Evolutionary conservation across 306 rosid genomes (phyloP).

Genomic region (Vicia villosa): DNA sequence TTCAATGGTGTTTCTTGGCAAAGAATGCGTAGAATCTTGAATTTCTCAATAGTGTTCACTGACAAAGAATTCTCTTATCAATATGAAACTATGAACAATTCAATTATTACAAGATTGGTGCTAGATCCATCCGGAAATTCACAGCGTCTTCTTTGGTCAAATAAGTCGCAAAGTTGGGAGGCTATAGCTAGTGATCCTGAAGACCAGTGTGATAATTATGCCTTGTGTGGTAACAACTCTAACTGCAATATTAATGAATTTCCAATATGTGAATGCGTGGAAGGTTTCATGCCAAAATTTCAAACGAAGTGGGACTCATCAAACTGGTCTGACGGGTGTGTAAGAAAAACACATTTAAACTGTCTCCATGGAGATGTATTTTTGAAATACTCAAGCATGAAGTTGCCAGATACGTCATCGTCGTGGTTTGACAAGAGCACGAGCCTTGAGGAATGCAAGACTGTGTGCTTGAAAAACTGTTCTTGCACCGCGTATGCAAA

Average conservation of each 20-base stretch:
- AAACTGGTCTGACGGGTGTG: slow-evolving; percentile 33
- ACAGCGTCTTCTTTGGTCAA: slow-evolving; percentile 35
- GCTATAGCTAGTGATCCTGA: too few relatives aligned
- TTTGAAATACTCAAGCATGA: background rate
- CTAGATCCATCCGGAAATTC: background rate
- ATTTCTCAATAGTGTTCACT: background rate
- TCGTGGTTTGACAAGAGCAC: slow-evolving; percentile 35
- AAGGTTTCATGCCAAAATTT: slow-evolving; percentile 6
- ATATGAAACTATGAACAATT: background rate
- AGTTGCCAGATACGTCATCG: background rate
- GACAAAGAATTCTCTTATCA: slow-evolving; percentile 17
- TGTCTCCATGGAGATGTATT: slow-evolving; percentile 31
- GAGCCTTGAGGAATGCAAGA: slow-evolving; percentile 36
- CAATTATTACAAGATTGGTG: slow-evolving; percentile 5
- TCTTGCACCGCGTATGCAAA: background rate
- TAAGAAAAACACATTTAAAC: background rate
- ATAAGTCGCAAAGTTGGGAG: too few relatives aligned
- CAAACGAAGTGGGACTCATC: background rate
- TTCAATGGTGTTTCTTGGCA: too few relatives aligned
- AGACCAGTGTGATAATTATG: too few relatives aligned
- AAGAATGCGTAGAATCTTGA: too few relatives aligned
- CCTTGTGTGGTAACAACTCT: too few relatives aligned
- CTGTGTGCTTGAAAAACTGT: slow-evolving; percentile 38
- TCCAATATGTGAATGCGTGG: too few relatives aligned
- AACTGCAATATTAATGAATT: too few relatives aligned